Conservation (phyloP, 495 filamentous ascomycete genomes). For the Podospora pseudoanserina region DNA sequence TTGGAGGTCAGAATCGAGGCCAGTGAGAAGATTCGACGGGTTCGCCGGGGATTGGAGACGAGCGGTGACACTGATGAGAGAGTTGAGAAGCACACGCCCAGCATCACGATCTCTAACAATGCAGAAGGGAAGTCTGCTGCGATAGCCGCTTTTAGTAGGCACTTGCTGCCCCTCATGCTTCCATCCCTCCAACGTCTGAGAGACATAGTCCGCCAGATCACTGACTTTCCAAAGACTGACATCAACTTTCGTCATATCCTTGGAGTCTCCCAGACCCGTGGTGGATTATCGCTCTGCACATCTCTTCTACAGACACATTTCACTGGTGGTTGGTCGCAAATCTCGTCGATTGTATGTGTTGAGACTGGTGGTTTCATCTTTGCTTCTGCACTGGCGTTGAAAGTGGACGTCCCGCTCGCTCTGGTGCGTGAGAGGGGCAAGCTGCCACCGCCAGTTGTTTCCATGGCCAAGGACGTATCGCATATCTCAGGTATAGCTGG, state of each 20-base stretch:
- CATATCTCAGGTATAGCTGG: conserved; percentile 54
- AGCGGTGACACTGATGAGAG: not conserved
- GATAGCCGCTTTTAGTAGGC: conserved; percentile 28
- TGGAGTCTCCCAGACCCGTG: conserved; percentile 52
- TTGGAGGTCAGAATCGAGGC: conserved; percentile 53
- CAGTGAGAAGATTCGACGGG: conserved; percentile 41
- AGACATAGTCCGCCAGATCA: conserved; percentile 48
- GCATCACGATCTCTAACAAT: conserved; percentile 27
- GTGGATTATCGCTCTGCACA: conserved; percentile 53
- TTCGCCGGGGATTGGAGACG: conserved; percentile 35
- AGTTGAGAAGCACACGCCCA: not conserved
- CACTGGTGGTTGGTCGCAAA: conserved; percentile 47
- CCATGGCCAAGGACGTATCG: conserved; percentile 47
- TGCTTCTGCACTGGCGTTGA: conserved; percentile 51
- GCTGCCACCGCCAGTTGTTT: conserved; percentile 56
- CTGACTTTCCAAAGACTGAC: conserved; percentile 50
- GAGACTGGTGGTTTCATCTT: conserved; percentile 58
- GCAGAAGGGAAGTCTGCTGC: conserved; percentile 33
- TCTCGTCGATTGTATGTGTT: conserved; percentile 49
- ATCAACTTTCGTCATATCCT: conserved; percentile 60
- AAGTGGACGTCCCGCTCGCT: conserved; percentile 46
- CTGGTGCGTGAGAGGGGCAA: conserved; percentile 58
- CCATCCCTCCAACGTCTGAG: conserved; percentile 49
- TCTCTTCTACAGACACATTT: conserved; percentile 51
- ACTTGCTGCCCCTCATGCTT: conserved; percentile 51